Evolutionary conservation across 2,329 filamentous ascomycete species (phyloP), one percentile per base, ranked within the genome.

Genomic region (Aspergillus pseudoviridinutans): DNA sequence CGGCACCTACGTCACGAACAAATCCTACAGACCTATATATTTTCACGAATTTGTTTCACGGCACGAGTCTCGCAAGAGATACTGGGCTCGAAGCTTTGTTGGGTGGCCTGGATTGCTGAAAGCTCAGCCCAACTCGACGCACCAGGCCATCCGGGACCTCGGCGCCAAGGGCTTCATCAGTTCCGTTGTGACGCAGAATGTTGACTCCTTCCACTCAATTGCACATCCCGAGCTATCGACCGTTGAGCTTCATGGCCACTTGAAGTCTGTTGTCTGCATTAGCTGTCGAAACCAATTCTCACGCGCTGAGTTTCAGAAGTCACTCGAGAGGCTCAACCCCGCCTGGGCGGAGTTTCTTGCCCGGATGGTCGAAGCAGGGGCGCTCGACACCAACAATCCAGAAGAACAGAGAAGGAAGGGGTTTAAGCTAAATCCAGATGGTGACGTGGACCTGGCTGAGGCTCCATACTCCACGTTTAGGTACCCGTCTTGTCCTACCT

Each of bases 71-170:
- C 82, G 94, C 63, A 94, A 97, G 75, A 81, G 94, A 60, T 99
- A 99, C 73, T 99, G 94, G 94, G 93, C 94, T 0, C 80, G 94
- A 51, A 96, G 90, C 70, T 99, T 96, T 73, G 78, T 99, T 22
- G 94, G 94, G 41, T 97, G 92, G 92, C 87, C 90, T 3, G 91
- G 85, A 49, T 78, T 97, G 63, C 79, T 89, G 68, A 87, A 85
- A 60, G 90, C 91, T n/a, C 79, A 78, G 57, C 92, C 93, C 12
- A 97, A 97, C 69, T 77, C 79, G 3, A 87, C 87, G 1, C 94
- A 99, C 76, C 81, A 84, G 70, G 91, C 92, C 2, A 84, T 97
- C 56, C 82, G 84, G 53, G 82, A 88, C 61, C 78, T 97, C 38
- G 89, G 85, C 2, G 75, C 82, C 4, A 78, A 94, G 63, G 92